A percentile compares a stretch with the other conserved stretches of the same genome.
Evolutionary conservation across 306 rosid genomes (phyloP).

Genomic region (Lathyrus oleraceus): DNA sequence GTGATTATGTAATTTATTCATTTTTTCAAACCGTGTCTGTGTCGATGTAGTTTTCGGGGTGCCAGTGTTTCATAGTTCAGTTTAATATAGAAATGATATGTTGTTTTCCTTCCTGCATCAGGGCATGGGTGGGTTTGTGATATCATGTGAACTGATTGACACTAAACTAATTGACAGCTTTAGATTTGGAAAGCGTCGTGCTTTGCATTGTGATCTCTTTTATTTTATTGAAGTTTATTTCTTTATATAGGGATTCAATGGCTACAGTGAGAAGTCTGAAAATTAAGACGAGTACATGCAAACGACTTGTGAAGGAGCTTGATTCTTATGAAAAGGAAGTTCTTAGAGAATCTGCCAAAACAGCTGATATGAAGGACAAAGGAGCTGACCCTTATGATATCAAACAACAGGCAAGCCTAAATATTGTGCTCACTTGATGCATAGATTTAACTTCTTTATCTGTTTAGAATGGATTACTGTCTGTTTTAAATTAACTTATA

Average conservation of each 20-base stretch:
- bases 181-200: neutral
- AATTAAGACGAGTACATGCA: conserved; percentile 80
- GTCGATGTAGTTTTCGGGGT: neutral
- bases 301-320: conserved; percentile 78
- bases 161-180: neutral
- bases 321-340: conserved; percentile 84
- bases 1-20: no score
- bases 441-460: neutral
- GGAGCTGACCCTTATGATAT: conserved; percentile 88
- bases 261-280: conserved; percentile 65
- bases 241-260: conserved; percentile 46
- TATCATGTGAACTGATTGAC: neutral
- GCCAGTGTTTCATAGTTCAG: neutral
- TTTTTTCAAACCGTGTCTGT: no score
- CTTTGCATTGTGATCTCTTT: neutral
- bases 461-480: neutral
- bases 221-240: neutral
- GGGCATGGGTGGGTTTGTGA: neutral
- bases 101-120: neutral
- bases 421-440: neutral
- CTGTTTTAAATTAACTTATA: neutral
- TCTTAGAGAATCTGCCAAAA: conserved; percentile 84
- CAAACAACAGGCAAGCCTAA: conserved; percentile 73
- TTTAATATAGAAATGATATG: neutral
- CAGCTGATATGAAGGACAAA: conserved; percentile 79